Percentiles rank a stretch among this genome's conserved stretches.
Conservation (phyloP, 768 basidiomycete genomes). For the Phanerochaete sordida region DNA sequence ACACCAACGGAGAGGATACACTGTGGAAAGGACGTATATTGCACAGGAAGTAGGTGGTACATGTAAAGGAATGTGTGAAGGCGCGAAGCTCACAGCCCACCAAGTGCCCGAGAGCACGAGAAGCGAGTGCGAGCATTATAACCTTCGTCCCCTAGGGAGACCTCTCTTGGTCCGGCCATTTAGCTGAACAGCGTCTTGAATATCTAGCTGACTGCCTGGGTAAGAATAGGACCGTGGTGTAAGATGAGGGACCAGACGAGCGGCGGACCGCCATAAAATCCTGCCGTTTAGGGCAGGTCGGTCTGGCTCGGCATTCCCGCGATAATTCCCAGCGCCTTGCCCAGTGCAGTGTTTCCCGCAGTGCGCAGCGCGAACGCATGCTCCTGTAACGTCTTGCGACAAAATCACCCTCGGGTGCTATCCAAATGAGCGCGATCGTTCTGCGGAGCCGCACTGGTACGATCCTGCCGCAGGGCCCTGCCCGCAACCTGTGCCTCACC, state of each 20-base stretch:
- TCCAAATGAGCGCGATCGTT: not conserved
- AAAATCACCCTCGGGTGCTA: not conserved
- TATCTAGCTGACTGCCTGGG: constrained; percentile 58
- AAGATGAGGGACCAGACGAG: constrained; percentile 35
- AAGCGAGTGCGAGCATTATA: constrained; percentile 58
- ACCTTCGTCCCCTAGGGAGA: constrained; percentile 45
- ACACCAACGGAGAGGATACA: not conserved
- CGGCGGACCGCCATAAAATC: constrained; percentile 7
- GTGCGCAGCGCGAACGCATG: not conserved
- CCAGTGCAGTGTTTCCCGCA: not conserved
- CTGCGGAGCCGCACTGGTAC: constrained; percentile 3
- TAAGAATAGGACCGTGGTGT: constrained; percentile 57
- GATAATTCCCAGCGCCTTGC: not conserved
- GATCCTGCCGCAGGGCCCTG: not conserved
- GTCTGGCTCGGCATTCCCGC: too few species aligned
- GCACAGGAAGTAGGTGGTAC: not conserved
- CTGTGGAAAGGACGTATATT: not conserved
- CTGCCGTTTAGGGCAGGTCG: constrained; percentile 25
- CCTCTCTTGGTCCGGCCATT: constrained; percentile 79
- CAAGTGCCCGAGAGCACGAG: constrained; percentile 14
- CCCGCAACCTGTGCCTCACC: constrained; percentile 1
- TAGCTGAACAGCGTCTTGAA: constrained; percentile 46
- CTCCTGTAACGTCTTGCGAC: not conserved
- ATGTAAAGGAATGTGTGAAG: constrained; percentile 34
- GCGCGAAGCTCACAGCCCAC: constrained; percentile 43